phyloP scores from a whole-genome alignment of 1,284 basidiomycete species.

The Stygiomarasmius scandens region DNA sequence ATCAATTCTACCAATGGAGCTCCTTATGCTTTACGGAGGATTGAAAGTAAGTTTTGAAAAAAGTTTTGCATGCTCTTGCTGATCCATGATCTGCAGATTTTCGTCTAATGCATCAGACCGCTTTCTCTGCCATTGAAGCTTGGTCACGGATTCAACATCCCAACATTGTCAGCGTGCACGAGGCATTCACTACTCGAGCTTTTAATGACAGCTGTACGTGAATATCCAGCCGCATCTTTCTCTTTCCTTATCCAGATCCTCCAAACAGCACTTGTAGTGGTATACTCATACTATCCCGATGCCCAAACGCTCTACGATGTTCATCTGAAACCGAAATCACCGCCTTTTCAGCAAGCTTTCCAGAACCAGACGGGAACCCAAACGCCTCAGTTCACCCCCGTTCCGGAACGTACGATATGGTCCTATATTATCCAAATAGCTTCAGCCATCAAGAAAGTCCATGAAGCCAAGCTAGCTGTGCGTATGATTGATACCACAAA shows the following conservation, averaged over 20 bases:
- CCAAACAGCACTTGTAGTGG: constrained; percentile 82
- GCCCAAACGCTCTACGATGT: constrained; percentile 82
- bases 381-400: constrained; percentile 27
- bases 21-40: constrained; percentile 77
- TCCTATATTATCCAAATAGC: constrained; percentile 92
- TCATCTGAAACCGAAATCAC: constrained; percentile 54
- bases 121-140: constrained; percentile 83
- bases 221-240: background rate
- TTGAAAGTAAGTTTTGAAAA: constrained; percentile 72
- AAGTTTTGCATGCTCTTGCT: background rate
- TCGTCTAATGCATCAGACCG: constrained; percentile 79
- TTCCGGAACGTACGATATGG: constrained; percentile 91
- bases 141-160: constrained; percentile 92
- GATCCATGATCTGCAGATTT: constrained; percentile 59
- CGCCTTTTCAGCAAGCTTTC: constrained; percentile 35
- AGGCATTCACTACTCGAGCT: constrained; percentile 94
- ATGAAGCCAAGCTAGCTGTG: constrained; percentile 82
- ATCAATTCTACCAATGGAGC: constrained; percentile 79
- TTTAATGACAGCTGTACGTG: constrained; percentile 90
- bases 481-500: constrained; percentile 88
- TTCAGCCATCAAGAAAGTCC: constrained; percentile 84
- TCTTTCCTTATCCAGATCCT: constrained; percentile 3
- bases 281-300: constrained; percentile 90
- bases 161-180: constrained; percentile 81
- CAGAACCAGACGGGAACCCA: constrained; percentile 3